Evolutionary conservation across 495 filamentous ascomycete species (phyloP).

Genomic region (Neurospora hispaniola): DNA sequence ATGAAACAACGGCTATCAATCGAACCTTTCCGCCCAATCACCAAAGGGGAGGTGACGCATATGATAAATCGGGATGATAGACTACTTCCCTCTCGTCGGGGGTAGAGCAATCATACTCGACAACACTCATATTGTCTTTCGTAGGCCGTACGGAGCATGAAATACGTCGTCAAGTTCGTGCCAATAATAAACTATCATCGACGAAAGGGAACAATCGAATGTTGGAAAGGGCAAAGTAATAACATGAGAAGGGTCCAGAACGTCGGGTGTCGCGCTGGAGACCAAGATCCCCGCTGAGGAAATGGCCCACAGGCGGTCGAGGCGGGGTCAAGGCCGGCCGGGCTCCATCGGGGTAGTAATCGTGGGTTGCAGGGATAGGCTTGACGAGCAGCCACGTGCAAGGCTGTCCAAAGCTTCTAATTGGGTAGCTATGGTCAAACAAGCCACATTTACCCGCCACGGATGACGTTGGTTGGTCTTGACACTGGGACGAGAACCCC

Average conservation of each 20-base stretch:
- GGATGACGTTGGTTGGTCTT: constrained; percentile 26
- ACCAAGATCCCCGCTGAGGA: background rate
- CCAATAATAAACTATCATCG: background rate
- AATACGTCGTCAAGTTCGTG: background rate
- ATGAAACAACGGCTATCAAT: constrained; percentile 20
- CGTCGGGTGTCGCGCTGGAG: background rate
- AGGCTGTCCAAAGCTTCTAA: background rate
- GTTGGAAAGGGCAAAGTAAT: background rate
- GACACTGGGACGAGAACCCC: background rate
- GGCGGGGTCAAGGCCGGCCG: background rate
- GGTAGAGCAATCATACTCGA: background rate
- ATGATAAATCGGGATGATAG: background rate
- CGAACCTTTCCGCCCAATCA: constrained; percentile 17
- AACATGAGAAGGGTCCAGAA: constrained; percentile 7
- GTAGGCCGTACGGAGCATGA: background rate
- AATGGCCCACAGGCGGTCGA: background rate
- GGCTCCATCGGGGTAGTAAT: background rate
- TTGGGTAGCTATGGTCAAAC: background rate
- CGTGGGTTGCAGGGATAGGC: background rate
- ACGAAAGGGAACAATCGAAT: background rate
- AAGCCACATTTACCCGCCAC: constrained; percentile 30
- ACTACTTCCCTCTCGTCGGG: background rate
- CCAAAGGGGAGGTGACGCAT: background rate
- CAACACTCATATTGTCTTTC: background rate
- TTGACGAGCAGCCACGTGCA: background rate